Percentiles rank a stretch among this genome's conserved stretches.
These are phyloP conservation scores for Apiospora malaysiana DNA, from an alignment of 2,329 filamentous ascomycete species.

Conservation along the genomic window DNA sequence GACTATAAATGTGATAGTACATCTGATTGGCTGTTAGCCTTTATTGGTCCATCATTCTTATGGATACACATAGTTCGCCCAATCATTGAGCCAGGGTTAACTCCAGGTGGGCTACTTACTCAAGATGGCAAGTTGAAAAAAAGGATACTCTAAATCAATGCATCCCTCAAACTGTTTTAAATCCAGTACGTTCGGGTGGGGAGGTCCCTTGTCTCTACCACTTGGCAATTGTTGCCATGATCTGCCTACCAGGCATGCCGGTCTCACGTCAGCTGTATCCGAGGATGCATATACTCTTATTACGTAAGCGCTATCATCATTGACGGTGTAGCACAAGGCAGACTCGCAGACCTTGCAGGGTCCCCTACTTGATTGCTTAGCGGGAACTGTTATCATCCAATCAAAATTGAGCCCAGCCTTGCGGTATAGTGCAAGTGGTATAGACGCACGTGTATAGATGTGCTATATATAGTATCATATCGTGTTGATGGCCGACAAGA, in stretches of 20 bases:
- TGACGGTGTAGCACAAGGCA: background rate
- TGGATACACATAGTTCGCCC: background rate
- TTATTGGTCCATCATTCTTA: background rate
- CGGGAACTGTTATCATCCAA: background rate
- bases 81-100: background rate
- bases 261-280: background rate
- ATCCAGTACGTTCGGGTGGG: background rate
- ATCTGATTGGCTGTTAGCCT: background rate
- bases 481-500: background rate
- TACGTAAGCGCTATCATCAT: background rate
- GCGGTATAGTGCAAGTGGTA: background rate
- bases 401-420: background rate
- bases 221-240: background rate
- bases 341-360: background rate
- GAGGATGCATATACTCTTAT: background rate
- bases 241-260: background rate
- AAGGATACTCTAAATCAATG: too few species aligned
- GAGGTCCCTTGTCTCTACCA: background rate
- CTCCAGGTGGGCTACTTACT: background rate
- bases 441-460: background rate
- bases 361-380: background rate
- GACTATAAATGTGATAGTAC: too few species aligned
- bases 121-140: background rate
- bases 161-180: background rate
- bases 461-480: background rate